These are phyloP conservation scores for Psilocybe subaeruginosa DNA, from an alignment of 768 basidiomycete genomes.

Conservation along the genomic window DNA sequence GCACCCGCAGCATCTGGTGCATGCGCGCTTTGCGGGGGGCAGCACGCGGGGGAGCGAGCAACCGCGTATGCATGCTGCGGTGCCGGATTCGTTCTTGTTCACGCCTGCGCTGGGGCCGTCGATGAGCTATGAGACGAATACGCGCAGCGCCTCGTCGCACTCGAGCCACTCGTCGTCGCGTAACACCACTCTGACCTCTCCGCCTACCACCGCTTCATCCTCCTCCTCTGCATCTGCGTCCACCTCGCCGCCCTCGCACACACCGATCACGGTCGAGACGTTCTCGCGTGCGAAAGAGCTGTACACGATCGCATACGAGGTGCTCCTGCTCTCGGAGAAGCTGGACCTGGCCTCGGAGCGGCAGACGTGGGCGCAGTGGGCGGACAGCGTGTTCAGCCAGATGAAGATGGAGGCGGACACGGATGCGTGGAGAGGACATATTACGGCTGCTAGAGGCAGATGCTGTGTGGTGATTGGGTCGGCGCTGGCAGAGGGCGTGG, in stretches of 20 bases:
- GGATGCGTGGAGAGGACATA: slow-evolving; percentile 43
- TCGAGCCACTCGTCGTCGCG: not conserved
- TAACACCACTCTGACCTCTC: not conserved
- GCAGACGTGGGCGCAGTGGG: slow-evolving; percentile 61
- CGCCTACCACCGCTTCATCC: slow-evolving; percentile 4
- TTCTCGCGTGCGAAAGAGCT: slow-evolving; percentile 64
- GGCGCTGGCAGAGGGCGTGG: slow-evolving; percentile 56
- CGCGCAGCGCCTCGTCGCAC: too few relatives aligned
- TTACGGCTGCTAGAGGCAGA: slow-evolving; percentile 51
- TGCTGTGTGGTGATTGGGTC: slow-evolving; percentile 55
- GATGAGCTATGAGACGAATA: not conserved
- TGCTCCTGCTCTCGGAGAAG: slow-evolving; percentile 62
- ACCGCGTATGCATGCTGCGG: not conserved
- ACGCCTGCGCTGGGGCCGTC: not conserved
- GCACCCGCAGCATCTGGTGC: slow-evolving; percentile 36
- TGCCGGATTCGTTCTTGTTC: slow-evolving; percentile 1
- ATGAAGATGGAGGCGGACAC: slow-evolving; percentile 63
- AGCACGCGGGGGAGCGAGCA: not conserved
- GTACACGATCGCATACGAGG: slow-evolving; percentile 64
- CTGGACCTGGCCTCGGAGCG: slow-evolving; percentile 47
- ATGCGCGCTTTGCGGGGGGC: not conserved
- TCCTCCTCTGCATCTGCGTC: slow-evolving; percentile 14
- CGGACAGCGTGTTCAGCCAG: slow-evolving; percentile 62
- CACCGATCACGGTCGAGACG: slow-evolving; percentile 10
- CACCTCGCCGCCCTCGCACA: slow-evolving; percentile 3